Evolutionary conservation across 768 basidiomycete genomes (phyloP).

Genomic region (Phallus indusiatus): DNA sequence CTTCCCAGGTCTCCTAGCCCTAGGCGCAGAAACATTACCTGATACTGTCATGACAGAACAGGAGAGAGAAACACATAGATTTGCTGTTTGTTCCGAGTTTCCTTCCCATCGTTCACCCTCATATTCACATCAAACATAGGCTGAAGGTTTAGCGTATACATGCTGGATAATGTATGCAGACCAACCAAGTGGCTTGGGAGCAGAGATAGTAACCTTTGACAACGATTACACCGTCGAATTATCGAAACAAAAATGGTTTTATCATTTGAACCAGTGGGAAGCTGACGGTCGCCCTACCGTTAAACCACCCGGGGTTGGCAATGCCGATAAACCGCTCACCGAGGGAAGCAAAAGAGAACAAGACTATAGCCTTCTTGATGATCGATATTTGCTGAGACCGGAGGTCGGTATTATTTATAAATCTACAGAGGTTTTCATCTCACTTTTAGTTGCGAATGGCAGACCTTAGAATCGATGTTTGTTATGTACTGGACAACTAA

Average conservation of each 20-base stretch:
- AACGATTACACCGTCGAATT: constrained; percentile 18
- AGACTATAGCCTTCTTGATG: constrained; percentile 44
- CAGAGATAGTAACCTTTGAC: constrained; percentile 45
- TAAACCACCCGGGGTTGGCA: constrained; percentile 13
- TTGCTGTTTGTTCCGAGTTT: constrained; percentile 35
- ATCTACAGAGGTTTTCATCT: not conserved
- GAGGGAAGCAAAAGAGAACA: constrained; percentile 13
- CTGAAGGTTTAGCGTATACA: constrained; percentile 61
- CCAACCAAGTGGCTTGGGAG: constrained; percentile 56
- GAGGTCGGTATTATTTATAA: constrained; percentile 39
- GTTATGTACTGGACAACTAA: constrained; percentile 64
- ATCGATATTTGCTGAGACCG: constrained; percentile 53
- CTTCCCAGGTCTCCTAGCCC: constrained; percentile 63
- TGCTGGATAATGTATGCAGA: constrained; percentile 69
- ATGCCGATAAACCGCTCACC: not conserved
- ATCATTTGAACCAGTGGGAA: constrained; percentile 37
- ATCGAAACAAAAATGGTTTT: constrained; percentile 23
- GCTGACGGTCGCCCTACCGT: constrained; percentile 14
- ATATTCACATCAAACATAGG: not conserved
- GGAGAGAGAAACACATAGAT: constrained; percentile 57
- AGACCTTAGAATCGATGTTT: constrained; percentile 71
- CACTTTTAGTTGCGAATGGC: constrained; percentile 1
- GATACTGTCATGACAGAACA: constrained; percentile 38
- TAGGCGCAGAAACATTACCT: constrained; percentile 56
- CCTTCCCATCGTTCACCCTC: not conserved